A percentile compares a stretch with the other conserved stretches of the same genome.
phyloP scores from a whole-genome alignment of 257 asterid genomes.

The Catharanthus roseus region DNA sequence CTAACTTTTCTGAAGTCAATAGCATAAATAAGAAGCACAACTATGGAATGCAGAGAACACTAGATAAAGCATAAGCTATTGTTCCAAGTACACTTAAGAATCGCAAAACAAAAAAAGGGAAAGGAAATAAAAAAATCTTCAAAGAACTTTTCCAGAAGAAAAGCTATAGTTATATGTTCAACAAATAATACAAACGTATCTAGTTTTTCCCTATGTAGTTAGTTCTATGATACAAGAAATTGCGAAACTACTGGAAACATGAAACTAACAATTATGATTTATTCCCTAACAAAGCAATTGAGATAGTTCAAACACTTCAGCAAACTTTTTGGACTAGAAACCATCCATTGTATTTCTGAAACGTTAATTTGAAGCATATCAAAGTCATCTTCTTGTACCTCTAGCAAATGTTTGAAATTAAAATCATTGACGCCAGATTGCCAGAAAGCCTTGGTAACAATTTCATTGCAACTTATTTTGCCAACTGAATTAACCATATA shows the following conservation, averaged over 20 bases:
- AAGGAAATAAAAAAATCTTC: neutral
- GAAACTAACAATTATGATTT: neutral
- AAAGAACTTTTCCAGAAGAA: neutral
- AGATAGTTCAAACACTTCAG: neutral
- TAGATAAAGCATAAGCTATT: neutral
- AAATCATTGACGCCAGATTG: no score
- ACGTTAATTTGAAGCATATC: neutral
- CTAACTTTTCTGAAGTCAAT: neutral
- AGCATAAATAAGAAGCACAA: neutral
- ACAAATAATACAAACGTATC: neutral
- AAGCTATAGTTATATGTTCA: neutral
- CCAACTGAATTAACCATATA: neutral
- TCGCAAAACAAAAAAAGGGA: neutral
- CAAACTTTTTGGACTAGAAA: neutral
- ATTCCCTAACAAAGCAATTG: neutral
- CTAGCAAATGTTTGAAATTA: no score
- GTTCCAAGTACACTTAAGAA: neutral
- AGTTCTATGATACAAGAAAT: neutral
- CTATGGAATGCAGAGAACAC: neutral
- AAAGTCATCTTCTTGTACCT: neutral
- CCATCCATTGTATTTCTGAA: neutral
- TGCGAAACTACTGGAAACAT: neutral
- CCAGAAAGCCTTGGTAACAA: neutral
- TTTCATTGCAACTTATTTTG: neutral
- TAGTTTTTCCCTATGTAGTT: neutral